Base-by-base conservation (phyloP, 139 green algal genomes). In the Trebouxia sp. region DNA sequence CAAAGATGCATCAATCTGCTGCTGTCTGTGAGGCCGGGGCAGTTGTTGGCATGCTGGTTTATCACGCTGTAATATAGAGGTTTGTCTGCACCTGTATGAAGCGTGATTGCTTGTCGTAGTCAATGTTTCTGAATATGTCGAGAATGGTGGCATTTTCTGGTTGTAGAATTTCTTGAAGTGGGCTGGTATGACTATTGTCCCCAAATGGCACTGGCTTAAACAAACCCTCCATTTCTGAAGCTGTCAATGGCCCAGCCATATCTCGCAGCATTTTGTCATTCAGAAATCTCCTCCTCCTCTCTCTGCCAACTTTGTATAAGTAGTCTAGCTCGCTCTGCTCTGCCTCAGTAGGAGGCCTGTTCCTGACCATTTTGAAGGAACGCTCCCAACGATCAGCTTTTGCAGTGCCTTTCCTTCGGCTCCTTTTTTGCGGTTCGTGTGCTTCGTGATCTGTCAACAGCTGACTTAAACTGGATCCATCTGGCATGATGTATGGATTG, bases 181-280 rank as follows among this genome's bases (percentile, higher is more conserved):
- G 47, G 55, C 53, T 77, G 10, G 45, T 30, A 55, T 76, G 58
- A 42, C 48, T 58, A 26, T 48, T 50, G 38, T 92, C 76, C 0
- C 88, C 88, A 78, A 92, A 92, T 22, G 88, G 88, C 41, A 81
- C 84, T 24, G 88, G 88, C 55, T 89, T 87, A 83, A 92, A 92
- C 7, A 92, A 76, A 6, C 65, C 75, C 28, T 87, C 84, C 83
- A 92, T 92, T 38, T 86, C 85, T 10, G 74, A 42, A 20, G 80
- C 83, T 38, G 87, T 90, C 80, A 92, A 39, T 11, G 53, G 66
- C 22, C 82, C 75, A 1, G 75, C 80, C 85, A 92, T 87, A 43
- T 92, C 88, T 14, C 87, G 82, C 30, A 92, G 76, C 30, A 91
- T 41, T 45, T 79, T 80, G 78, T 92, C 87, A 72, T 90, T 92